phyloP scores from a whole-genome alignment of 768 basidiomycete genomes.

The Mycena galericulata region DNA sequence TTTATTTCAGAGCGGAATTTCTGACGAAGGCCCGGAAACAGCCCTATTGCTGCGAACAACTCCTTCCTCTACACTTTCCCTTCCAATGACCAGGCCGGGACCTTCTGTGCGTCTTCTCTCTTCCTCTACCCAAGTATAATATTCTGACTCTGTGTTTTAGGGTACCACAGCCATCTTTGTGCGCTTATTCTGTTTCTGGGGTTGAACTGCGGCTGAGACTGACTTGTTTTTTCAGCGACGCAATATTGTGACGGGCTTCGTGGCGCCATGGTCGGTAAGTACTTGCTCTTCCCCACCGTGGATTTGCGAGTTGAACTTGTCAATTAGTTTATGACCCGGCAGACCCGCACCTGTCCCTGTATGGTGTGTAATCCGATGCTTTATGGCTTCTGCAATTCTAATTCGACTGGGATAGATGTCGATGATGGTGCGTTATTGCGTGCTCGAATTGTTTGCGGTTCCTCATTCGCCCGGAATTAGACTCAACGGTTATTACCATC shows the following conservation, averaged over 20 bases:
- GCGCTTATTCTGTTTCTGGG: not conserved
- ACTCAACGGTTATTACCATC: conserved; percentile 16
- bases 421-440: conserved; percentile 17
- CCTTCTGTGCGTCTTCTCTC: not conserved
- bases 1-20: no score
- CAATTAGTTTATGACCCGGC: conserved; percentile 18
- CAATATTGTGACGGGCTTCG: conserved; percentile 2
- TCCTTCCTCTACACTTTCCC: conserved; percentile 45
- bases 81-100: conserved; percentile 6
- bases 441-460: not conserved
- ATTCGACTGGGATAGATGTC: conserved; percentile 1
- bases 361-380: not conserved
- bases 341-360: not conserved
- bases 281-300: no score
- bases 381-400: not conserved
- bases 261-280: conserved; percentile 13
- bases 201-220: not conserved
- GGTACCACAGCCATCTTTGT: conserved; percentile 27
- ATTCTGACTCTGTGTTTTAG: no score
- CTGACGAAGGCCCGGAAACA: no score
- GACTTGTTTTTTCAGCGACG: not conserved
- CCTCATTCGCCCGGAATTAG: not conserved
- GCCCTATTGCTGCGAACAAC: conserved; percentile 43
- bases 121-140: no score
- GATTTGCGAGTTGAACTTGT: not conserved